Base-by-base conservation (phyloP, 441 rosid genomes). In the Monsonia emarginata region DNA sequence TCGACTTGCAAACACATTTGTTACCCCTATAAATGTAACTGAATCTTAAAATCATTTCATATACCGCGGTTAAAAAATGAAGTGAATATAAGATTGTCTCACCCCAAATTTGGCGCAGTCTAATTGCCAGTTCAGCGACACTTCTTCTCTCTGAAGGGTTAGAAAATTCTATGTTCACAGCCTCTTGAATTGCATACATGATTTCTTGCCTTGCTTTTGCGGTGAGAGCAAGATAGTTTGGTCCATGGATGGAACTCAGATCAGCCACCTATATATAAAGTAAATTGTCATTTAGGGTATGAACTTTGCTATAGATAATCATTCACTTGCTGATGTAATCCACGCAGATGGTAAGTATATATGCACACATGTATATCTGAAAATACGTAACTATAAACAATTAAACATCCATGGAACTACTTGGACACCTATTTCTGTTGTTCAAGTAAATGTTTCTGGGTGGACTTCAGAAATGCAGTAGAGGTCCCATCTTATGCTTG, bases 91-190 rank as follows among this genome's bases (percentile, higher is more conserved):
- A 48, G 65, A 59, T 50, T 48, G 76, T 31, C 81, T 77, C 86
- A 89, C 96, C 94, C 96, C 95, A 84, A 24, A 84, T 71, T 76
- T 85, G 91, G 48, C 74, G 83, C 80, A 92, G 72, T 72, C 83
- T 85, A 80, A 83, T 75, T 42, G 88, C 81, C 69, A 92, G 79
- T 68, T 88, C 94, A 74, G 81, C 76, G 63, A 86, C 70, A 2
- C 85, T 79, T 83, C 87, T 85, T 78, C 81, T 78, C 66, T 92
- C 96, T 0, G 82, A 75, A 32, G 85, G 85, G 72, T 80, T 84
- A 16, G 88, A 79, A 72, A 84, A 83, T 57, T 83, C 90, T 85
- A 81, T 78, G 74, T 82, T 86, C 59, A 72, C 79, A 75, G 86
- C 84, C 75, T 87, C 89, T 66, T 92, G 91, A 77, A 85, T 67